Evolutionary conservation across 1,284 basidiomycete species (phyloP).

Genomic region (Porogramme epimiltina): DNA sequence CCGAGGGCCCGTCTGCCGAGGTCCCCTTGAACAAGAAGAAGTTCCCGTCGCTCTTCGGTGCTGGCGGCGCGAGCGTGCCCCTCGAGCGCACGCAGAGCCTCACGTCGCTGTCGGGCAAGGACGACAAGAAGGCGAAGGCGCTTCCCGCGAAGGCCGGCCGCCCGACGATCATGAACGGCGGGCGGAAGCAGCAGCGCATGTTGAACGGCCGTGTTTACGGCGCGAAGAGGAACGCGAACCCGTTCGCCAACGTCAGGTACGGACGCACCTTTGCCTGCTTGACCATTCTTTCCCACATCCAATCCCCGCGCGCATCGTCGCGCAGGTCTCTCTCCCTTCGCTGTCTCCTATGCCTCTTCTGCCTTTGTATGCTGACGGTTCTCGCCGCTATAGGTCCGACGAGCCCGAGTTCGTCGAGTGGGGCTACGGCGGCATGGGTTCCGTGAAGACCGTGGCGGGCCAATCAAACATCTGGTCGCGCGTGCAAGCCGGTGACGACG

Average conservation of each 20-base stretch:
- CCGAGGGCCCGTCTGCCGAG: conserved; percentile 16
- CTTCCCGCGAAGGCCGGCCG: conserved; percentile 12
- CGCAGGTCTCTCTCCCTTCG: conserved; percentile 2
- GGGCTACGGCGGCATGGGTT: conserved; percentile 86
- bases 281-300: not conserved
- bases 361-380: not conserved
- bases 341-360: not conserved
- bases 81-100: conserved; percentile 24
- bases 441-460: conserved; percentile 41
- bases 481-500: conserved; percentile 24
- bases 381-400: conserved; percentile 12
- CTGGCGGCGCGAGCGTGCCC: conserved; percentile 13
- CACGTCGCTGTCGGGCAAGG: conserved; percentile 19
- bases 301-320: not conserved
- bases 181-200: conserved; percentile 46
- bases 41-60: conserved; percentile 10
- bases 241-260: conserved; percentile 39
- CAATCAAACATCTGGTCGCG: conserved; percentile 23
- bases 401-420: conserved; percentile 84
- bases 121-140: conserved; percentile 19
- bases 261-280: conserved; percentile 8
- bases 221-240: conserved; percentile 39
- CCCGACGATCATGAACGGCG: conserved; percentile 3
- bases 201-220: conserved; percentile 82
- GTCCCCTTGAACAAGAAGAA: conserved; percentile 21